Evolutionary conservation across 1,139 yeast species (phyloP), one percentile per base, ranked within the genome.

Genomic region (Sugiyamaella pinicola): DNA sequence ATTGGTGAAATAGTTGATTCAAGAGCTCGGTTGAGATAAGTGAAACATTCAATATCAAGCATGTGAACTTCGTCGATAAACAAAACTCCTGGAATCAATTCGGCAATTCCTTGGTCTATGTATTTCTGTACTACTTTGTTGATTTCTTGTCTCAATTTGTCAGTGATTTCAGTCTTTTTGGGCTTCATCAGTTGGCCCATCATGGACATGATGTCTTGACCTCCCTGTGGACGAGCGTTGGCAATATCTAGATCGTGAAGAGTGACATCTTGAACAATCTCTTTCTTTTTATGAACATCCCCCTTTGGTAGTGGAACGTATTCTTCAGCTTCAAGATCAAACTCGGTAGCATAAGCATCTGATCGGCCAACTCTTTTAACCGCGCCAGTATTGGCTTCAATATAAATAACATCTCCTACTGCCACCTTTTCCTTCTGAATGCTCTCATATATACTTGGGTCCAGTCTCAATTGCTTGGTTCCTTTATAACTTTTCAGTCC

Each of bases 271-370:
- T 93, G 99, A 17, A 95, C 96, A 63, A 93, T 90, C 72, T 93
- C 99, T 72, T 93, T 93, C 80, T 91, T 93, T 73, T 95, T 95
- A 75, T 95, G 99, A 35, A 93, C 98, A 70, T 93, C 99, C 47
- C 99, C 99, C 74, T 93, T 93, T 57, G 99, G 99, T 63, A 93
- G 78, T 45, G 99, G 99, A 31, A 95, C 99, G 69, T 93, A 93
- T 71, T 93, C 99, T 74, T 93, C 99, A 26, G 98, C 97, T 74
- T 95, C 99, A 62, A 93, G 78, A 71, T 93, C 99, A 64, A 91
- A 93, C 72, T 93, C 99, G 1, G 99, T 93, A 38, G 99, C 97
- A 68, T 89, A 93, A 0, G 98, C 98, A 70, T 95, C 99, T 4
- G 96, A 87, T 69, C 99, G 82, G 52, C 99, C 99, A 38, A 95